Base-by-base conservation (phyloP, 768 basidiomycete genomes). In the Megacollybia marginata region DNA sequence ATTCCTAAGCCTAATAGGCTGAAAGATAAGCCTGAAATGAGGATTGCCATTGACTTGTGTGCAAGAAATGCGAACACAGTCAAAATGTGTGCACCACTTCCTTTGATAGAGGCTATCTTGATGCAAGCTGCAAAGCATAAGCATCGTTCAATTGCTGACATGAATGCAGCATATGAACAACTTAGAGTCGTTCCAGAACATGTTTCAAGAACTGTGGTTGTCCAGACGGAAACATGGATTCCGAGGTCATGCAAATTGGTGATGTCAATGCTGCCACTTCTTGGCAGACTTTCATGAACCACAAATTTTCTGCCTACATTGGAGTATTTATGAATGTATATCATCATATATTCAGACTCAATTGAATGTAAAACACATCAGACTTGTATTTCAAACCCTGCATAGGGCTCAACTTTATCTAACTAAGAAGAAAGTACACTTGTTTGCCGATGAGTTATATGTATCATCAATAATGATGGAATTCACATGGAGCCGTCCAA, bases 211-310 rank as follows among this genome's bases (percentile, higher is more conserved):
- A 48, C 60, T 13, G 47, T 65, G 42, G 35, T 73, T 46, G 66
- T 1, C 67, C 67, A n/a, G 65, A 71, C 57, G 73, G 75, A 0
- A 74, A 65, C 28, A 74, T 76, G 69, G 65, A 64, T 2, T 71
- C 70, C 35, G 50, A 59, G 0, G 71, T 76, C 0, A 54, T 62
- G 23, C 67, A 62, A 42, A 53, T 53, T 8, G 66, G 65, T 0
- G 64, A 69, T 42, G 64, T 59, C 19, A 70, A 69, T 50, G 63
- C 60, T 5, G 57, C 59, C 0, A 73, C 73, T 0, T 76, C 73
- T 0, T 75, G 66, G 56, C 74, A 75, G 48, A 52, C 65, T 0
- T 43, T 77, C 1, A 75, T 75, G 71, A 73, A 73, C 36, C 64
- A 74, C 36, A 56, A 76, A 0, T 69, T 67, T 44, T 42, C 53